Base-by-base conservation (phyloP, 805 yeast genomes). In the Saccharomyces eubayanus region DNA sequence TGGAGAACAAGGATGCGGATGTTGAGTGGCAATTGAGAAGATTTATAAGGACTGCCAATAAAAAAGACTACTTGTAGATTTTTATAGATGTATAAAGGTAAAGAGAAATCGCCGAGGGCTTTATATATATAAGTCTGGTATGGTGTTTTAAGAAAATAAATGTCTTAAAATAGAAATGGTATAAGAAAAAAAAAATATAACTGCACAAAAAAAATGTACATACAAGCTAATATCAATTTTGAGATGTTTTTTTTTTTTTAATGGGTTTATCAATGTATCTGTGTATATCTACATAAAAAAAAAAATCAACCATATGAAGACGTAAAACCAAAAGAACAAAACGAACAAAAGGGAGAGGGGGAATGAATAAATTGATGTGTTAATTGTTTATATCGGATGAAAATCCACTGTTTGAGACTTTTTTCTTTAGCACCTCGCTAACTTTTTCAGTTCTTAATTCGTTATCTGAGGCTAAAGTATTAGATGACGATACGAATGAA, bases 21-120 rank as follows among this genome's bases (percentile, higher is more conserved):
- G 82, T 89, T n/a, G 99, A 94, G 69, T 94, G 98, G 98, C 87
- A 88, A 74, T 75, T 88, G 62, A 81, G 96, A 70, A 83, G 97
- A 63, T 94, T 91, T 63, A 89, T 90, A 48, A 81, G 99, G 68
- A 94, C 99, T 28, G 98, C 96, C 20, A 90, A 86, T 70, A 84
- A 97, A 73, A 92, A 94, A 75, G 94, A 91, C 68, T 90, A 92
- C 69, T 74, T 92, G 53, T 69, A 60, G 52, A 47, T n/a, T n/a
- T 36, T 36, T 16, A 36, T 36, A 36, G 43, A 36, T 36, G 6
- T 36, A 24, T 36, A 36, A 16, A 36, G 24, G 43, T 16, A 16
- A 16, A 36, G 20, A 36, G 16, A 36, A 8, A 16, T n/a, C 3
- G 21, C 43, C 43, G 24, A 16, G 16, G 21, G 43, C 12, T 16